Evolutionary conservation across 1,284 basidiomycete species (phyloP).

Genomic region (Boletus putidus): DNA sequence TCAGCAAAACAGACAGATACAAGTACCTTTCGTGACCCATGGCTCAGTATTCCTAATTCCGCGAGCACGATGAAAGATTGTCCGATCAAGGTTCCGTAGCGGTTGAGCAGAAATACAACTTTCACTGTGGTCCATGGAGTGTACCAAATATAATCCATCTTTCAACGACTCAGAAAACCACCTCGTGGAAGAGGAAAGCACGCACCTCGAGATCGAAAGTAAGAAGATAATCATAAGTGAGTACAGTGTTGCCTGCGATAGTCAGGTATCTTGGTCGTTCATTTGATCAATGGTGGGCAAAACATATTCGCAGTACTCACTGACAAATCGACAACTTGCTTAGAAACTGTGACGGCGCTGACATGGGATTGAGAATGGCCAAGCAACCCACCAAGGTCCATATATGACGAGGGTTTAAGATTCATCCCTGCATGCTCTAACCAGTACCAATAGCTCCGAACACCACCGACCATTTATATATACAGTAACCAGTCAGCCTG

Average conservation of each 20-base stretch:
- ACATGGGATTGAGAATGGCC: neutral
- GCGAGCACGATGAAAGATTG: constrained; percentile 4
- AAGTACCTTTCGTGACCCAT: constrained; percentile 1
- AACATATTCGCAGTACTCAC: neutral
- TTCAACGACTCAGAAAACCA: neutral
- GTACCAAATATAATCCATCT: constrained; percentile 22
- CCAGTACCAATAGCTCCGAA: no score
- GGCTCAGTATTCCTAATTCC: constrained; percentile 1
- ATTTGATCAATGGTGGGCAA: neutral
- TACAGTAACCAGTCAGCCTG: no score
- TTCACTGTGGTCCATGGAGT: constrained; percentile 19
- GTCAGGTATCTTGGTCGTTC: neutral
- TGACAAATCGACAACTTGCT: neutral
- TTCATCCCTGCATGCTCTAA: neutral
- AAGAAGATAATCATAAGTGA: constrained; percentile 22
- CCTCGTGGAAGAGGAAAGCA: neutral
- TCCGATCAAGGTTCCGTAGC: constrained; percentile 7
- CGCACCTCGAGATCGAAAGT: constrained; percentile 21
- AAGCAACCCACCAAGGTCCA: neutral
- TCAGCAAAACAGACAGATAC: neutral
- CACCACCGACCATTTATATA: no score
- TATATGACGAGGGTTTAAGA: neutral
- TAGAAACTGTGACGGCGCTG: neutral
- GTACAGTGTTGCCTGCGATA: constrained; percentile 12
- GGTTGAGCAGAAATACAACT: constrained; percentile 13